These are phyloP conservation scores for Dalbergia cochinchinensis DNA, from an alignment of 306 rosid genomes.

Conservation along the genomic window DNA sequence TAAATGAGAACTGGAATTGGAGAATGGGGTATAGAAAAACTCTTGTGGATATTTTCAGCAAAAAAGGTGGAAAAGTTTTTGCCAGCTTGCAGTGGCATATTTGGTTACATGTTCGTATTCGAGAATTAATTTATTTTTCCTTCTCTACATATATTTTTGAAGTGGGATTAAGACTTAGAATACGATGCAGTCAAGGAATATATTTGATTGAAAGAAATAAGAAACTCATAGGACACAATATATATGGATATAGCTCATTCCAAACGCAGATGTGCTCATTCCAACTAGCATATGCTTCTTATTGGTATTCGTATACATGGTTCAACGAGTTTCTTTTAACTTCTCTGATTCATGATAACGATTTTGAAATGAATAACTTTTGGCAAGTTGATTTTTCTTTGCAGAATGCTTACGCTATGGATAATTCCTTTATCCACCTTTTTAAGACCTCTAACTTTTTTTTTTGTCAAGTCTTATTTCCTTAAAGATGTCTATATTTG, in stretches of 20 bases:
- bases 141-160: background rate
- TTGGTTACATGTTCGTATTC: background rate
- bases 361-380: conserved; percentile 25
- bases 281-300: conserved; percentile 39
- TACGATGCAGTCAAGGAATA: background rate
- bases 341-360: conserved; percentile 43
- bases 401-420: conserved; percentile 59
- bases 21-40: background rate
- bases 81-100: background rate
- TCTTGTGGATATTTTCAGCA: conserved; percentile 3
- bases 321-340: conserved; percentile 40
- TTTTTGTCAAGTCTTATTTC: background rate
- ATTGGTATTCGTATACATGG: conserved; percentile 7
- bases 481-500: background rate
- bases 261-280: conserved; percentile 20
- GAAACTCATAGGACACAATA: background rate
- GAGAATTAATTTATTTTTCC: background rate
- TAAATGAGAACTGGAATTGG: background rate
- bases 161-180: background rate
- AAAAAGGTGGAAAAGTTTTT: background rate
- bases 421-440: conserved; percentile 43
- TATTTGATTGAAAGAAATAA: background rate
- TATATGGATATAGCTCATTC: background rate
- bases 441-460: conserved; percentile 9
- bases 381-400: conserved; percentile 47